Conservation (phyloP, 2,329 filamentous ascomycete species). For the Verticillium longisporum region DNA sequence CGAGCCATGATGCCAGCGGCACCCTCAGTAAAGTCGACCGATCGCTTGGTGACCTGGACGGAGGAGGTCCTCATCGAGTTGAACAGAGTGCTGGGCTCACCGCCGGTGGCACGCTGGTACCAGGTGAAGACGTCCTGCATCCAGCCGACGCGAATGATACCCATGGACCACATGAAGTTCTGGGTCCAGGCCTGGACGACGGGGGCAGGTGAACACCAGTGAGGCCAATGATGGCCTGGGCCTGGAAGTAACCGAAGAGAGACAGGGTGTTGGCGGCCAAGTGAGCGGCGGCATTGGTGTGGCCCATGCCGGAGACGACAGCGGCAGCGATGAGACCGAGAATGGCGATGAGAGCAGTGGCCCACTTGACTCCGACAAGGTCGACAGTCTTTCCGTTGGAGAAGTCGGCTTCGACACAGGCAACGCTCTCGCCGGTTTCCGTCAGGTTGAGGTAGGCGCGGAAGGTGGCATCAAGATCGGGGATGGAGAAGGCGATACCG, state of each 20-base stretch:
- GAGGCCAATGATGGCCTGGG: slow-evolving; percentile 86
- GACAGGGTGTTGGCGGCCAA: slow-evolving; percentile 89
- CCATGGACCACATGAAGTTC: slow-evolving; percentile 98
- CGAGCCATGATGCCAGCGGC: slow-evolving; percentile 37
- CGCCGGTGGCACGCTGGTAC: slow-evolving; percentile 92
- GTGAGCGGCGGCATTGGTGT: slow-evolving; percentile 90
- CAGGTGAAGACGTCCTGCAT: slow-evolving; percentile 85
- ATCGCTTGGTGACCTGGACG: slow-evolving; percentile 69
- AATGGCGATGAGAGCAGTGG: slow-evolving; percentile 80
- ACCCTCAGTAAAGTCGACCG: slow-evolving; percentile 21
- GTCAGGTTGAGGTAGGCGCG: slow-evolving; percentile 74
- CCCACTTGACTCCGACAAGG: slow-evolving; percentile 82
- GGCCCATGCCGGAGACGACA: slow-evolving; percentile 81
- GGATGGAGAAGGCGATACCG: slow-evolving; percentile 75
- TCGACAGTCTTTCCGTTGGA: slow-evolving; percentile 93
- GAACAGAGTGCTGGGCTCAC: slow-evolving; percentile 72
- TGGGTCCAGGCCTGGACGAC: slow-evolving; percentile 92
- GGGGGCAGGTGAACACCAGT: slow-evolving; percentile 76
- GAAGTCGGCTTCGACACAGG: slow-evolving; percentile 80
- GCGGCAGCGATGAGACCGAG: slow-evolving; percentile 79
- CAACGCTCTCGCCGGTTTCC: slow-evolving; percentile 54
- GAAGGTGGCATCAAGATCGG: slow-evolving; percentile 83
- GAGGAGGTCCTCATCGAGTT: slow-evolving; percentile 68
- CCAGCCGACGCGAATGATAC: slow-evolving; percentile 79
- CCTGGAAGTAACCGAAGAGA: slow-evolving; percentile 89